Base-by-base conservation (phyloP, 2,329 filamentous ascomycete genomes). In the Fusarium sp. region DNA sequence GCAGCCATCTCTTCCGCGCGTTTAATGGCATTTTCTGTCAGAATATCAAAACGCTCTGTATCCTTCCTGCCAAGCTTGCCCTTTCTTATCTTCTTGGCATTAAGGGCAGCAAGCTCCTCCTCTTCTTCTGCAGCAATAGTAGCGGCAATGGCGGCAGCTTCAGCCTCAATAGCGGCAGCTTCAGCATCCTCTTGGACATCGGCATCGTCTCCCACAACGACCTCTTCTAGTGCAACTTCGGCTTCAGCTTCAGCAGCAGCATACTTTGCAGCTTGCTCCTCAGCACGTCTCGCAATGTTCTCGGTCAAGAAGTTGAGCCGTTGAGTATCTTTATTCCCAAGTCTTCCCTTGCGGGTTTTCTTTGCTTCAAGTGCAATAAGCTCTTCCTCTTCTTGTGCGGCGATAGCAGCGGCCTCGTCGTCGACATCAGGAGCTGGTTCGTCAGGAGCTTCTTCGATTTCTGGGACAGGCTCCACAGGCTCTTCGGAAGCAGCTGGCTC, bases 311-410 rank as follows among this genome's bases (percentile, higher is more conserved):
- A 67, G 33, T 79, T 76, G 25, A 80, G 76, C 59, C 81, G 83
- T 59, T 85, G 81, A 48, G 83, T 76, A 31, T 83, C 82, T 57
- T 79, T 83, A 64, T 80, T 84, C 3, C 71, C 74, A 14, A 83
- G 69, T 60, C 78, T 84, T 54, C 77, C 76, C 72, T 83, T 87
- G 67, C 82, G 84, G 3, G 78, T 78, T 68, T 84, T 86, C 71
- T 85, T 87, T 23, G 79, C 77, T 41, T 81, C 82, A 6, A 84
- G 75, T 6, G 74, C 71, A 15, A 75, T 78, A 14, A 83, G 74
- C 58, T 84, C 79, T 13, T 75, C 73, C 59, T 82, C 74, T 66
- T 82, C 76, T 20, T 68, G 57, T 15, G 58, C 62, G 36, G 70
- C 70, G 29, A 69, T 57, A 29, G 53, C 63, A 29, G 62, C 62